These are phyloP conservation scores for Nakazawaea molendinolei DNA, from an alignment of 805 yeast species.

Conservation along the genomic window DNA sequence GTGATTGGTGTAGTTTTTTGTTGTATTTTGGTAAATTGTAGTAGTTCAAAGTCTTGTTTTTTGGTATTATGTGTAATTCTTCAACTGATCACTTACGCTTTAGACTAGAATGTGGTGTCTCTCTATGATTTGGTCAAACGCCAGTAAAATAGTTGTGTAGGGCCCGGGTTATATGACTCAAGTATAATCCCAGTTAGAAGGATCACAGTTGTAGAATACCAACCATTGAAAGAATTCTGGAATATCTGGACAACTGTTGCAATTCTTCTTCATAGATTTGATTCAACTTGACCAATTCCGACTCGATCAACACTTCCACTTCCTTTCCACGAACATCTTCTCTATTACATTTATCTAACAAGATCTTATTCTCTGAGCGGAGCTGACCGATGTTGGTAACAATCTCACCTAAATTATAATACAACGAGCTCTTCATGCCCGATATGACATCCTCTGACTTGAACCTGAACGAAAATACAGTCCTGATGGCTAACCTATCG, in stretches of 20 bases:
- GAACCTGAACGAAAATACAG: conserved; percentile 76
- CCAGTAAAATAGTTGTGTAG: too few species aligned
- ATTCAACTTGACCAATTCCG: conserved; percentile 69
- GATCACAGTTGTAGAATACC: conserved; percentile 40
- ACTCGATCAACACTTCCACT: conserved; percentile 58
- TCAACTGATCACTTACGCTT: too few species aligned
- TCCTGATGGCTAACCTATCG: conserved; percentile 86
- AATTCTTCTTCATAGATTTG: conserved; percentile 53
- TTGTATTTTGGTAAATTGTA: too few species aligned
- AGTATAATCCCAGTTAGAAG: too few species aligned
- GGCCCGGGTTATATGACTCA: too few species aligned
- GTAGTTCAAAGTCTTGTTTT: too few species aligned
- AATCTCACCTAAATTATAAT: conserved; percentile 46
- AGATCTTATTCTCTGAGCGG: conserved; percentile 54
- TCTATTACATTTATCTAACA: conserved; percentile 76
- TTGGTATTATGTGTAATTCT: too few species aligned
- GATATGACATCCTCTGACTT: conserved; percentile 32
- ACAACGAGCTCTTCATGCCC: conserved; percentile 33
- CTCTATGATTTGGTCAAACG: too few species aligned
- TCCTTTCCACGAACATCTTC: conserved; percentile 87
- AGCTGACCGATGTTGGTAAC: conserved; percentile 43
- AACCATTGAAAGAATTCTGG: conserved; percentile 50
- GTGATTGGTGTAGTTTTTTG: background rate
- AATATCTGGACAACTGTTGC: conserved; percentile 43
- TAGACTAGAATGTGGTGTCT: too few species aligned